These are phyloP conservation scores for Chrysoporthe cubensis DNA, from an alignment of 2,329 filamentous ascomycete species.

Conservation along the genomic window DNA sequence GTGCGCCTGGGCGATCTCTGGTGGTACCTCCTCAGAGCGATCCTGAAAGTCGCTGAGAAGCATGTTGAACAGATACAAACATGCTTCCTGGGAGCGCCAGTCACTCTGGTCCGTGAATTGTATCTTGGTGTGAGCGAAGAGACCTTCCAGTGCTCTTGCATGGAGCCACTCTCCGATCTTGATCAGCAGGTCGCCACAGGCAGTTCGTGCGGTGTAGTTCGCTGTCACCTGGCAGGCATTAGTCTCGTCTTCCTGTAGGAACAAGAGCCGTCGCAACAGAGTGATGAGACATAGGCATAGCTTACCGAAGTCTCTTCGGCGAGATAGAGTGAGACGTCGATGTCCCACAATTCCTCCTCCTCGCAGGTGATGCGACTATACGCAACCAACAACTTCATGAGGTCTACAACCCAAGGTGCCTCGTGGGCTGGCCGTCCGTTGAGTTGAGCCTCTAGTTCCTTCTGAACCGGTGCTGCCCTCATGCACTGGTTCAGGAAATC, in stretches of 20 bases:
- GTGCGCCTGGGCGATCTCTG: slow-evolving; percentile 72
- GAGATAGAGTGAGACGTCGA: slow-evolving; percentile 93
- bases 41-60: slow-evolving; percentile 84
- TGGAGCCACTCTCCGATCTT: slow-evolving; percentile 92
- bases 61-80: slow-evolving; percentile 84
- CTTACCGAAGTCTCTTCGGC: slow-evolving; percentile 83
- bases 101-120: slow-evolving; percentile 65
- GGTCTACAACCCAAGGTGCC: slow-evolving; percentile 81
- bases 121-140: slow-evolving; percentile 75
- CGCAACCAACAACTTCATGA: slow-evolving; percentile 81
- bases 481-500: slow-evolving; percentile 94
- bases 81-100: slow-evolving; percentile 74
- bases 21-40: slow-evolving; percentile 70
- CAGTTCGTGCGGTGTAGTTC: slow-evolving; percentile 93
- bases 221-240: slow-evolving; percentile 64
- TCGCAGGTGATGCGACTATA: slow-evolving; percentile 91
- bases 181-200: slow-evolving; percentile 88
- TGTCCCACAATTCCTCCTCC: slow-evolving; percentile 94
- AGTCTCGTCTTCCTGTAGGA: neutral
- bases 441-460: slow-evolving; percentile 84
- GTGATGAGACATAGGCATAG: neutral
- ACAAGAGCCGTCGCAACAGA: neutral
- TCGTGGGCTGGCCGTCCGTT: slow-evolving; percentile 62
- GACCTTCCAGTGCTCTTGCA: slow-evolving; percentile 73
- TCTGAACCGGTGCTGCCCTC: slow-evolving; percentile 83